Evolutionary conservation across 495 filamentous ascomycete genomes (phyloP).

Genomic region (Tuber melanosporum): DNA sequence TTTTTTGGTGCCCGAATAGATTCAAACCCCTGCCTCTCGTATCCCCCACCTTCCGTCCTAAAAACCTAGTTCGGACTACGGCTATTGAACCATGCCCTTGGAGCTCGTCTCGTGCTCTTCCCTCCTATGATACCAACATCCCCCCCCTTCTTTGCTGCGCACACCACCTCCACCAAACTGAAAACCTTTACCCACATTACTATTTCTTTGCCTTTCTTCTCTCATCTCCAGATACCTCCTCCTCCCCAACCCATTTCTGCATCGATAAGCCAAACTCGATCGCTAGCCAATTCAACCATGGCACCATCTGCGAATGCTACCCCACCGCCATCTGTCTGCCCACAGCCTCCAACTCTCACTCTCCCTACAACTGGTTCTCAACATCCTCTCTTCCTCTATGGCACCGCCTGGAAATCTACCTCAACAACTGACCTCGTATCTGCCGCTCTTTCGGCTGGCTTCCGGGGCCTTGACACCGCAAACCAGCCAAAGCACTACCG

Average conservation of each 20-base stretch:
- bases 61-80: background rate
- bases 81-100: background rate
- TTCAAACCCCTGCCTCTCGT: background rate
- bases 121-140: background rate
- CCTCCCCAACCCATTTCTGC: background rate
- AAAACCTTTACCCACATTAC: background rate
- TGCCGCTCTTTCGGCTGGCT: constrained; percentile 62
- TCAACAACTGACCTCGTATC: constrained; percentile 60
- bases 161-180: background rate
- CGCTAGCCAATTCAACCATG: background rate
- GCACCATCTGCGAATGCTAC: background rate
- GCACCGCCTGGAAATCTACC: constrained; percentile 84
- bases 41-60: background rate
- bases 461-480: constrained; percentile 69
- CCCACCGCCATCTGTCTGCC: background rate
- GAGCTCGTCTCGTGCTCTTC: background rate
- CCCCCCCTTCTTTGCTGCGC: background rate
- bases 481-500: constrained; percentile 74
- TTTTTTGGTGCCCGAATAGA: background rate
- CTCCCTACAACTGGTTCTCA: background rate
- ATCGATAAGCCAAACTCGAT: background rate
- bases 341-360: background rate
- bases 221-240: background rate
- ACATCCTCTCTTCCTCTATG: constrained; percentile 54
- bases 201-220: background rate